A percentile compares a stretch with the other conserved stretches of the same genome.
These are phyloP conservation scores for Spergularia marina DNA, from an alignment of 148 eudicot genomes.

Conservation along the genomic window DNA sequence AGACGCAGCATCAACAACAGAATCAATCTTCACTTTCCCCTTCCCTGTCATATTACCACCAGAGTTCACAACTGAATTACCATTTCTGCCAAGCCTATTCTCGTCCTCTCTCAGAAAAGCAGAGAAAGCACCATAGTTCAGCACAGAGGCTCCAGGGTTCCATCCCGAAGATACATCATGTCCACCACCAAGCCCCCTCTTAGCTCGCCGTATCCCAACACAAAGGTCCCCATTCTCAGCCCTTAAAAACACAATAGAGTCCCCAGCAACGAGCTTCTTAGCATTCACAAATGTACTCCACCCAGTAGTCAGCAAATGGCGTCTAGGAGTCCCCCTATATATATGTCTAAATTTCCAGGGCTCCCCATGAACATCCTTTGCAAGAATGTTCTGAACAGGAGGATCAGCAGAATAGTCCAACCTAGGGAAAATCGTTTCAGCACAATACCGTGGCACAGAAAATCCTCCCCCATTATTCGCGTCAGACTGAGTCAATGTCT, in stretches of 20 bases:
- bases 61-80: constrained; percentile 33
- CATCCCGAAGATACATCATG: constrained; percentile 62
- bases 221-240: constrained; percentile 87
- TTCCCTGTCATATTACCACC: constrained; percentile 30
- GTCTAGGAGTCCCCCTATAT: constrained; percentile 85
- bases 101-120: constrained; percentile 66
- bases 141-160: constrained; percentile 52
- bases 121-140: constrained; percentile 67
- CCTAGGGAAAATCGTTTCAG: constrained; percentile 88
- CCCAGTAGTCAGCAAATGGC: constrained; percentile 89
- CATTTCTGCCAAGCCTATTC: constrained; percentile 36
- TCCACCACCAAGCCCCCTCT: constrained; percentile 66
- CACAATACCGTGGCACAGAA: constrained; percentile 92
- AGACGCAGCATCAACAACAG: constrained; percentile 61
- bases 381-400: constrained; percentile 84
- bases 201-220: constrained; percentile 83
- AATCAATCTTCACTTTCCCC: constrained; percentile 61
- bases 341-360: constrained; percentile 92
- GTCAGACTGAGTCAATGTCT: constrained; percentile 90
- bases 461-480: constrained; percentile 98
- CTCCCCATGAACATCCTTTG: constrained; percentile 92
- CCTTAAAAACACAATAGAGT: constrained; percentile 85
- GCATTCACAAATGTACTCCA: constrained; percentile 98
- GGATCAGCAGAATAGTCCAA: constrained; percentile 83
- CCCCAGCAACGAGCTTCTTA: constrained; percentile 90